Evolutionary conservation across 2,329 filamentous ascomycete genomes (phyloP).

Genomic region (Colletotrichum liaoningense): DNA sequence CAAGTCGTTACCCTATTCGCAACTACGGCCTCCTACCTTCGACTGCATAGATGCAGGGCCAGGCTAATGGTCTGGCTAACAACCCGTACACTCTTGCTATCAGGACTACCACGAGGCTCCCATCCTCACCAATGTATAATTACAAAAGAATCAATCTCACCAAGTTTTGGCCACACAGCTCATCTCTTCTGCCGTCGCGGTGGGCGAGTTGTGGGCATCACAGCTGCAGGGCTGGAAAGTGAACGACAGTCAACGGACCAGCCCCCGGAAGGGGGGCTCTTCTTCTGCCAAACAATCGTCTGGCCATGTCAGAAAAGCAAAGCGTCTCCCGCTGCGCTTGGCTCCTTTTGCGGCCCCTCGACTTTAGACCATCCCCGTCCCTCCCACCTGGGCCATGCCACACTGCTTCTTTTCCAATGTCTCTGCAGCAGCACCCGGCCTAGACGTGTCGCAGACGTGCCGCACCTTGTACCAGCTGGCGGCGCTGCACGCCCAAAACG

Average conservation of each 20-base stretch:
- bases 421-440: slow-evolving; percentile 7
- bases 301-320: background rate
- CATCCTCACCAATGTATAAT: background rate
- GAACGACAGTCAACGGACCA: background rate
- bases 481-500: slow-evolving; percentile 22
- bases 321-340: background rate
- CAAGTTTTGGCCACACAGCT: background rate
- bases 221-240: background rate
- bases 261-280: background rate
- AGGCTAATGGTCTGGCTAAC: background rate
- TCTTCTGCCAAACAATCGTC: background rate
- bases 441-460: slow-evolving; percentile 26
- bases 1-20: background rate
- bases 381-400: background rate
- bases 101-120: background rate
- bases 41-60: background rate
- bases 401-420: background rate
- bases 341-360: slow-evolving; percentile 1
- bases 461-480: slow-evolving; percentile 25
- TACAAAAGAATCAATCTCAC: background rate
- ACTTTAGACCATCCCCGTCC: slow-evolving; percentile 14
- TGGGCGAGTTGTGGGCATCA: slow-evolving; percentile 7
- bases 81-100: background rate
- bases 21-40: background rate
- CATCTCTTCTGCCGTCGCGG: background rate